Evolutionary conservation across 2,329 filamentous ascomycete species (phyloP).

Genomic region (Chaetomiaceae sp.): DNA sequence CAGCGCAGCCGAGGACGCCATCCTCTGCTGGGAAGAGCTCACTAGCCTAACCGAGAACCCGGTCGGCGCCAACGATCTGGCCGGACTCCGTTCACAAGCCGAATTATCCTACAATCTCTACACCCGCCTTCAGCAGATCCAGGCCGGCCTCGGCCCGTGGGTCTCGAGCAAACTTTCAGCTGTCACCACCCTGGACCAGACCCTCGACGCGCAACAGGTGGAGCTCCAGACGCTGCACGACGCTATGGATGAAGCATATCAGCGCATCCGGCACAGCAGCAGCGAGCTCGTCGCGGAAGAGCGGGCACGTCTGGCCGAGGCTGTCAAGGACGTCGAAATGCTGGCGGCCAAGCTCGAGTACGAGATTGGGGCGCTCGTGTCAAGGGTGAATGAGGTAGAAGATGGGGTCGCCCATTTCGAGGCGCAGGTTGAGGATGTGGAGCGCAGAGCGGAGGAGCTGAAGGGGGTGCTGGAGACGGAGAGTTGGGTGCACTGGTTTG

Average conservation of each 20-base stretch:
- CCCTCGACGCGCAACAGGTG: conserved; percentile 59
- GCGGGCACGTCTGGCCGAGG: conserved; percentile 63
- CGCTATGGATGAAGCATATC: conserved; percentile 65
- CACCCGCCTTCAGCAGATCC: conserved; percentile 48
- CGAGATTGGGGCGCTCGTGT: conserved; percentile 74
- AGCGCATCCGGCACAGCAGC: conserved; percentile 61
- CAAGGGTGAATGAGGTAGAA: conserved; percentile 82
- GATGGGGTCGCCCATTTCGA: conserved; percentile 77
- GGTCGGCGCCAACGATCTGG: conserved; percentile 25
- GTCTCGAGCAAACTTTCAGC: conserved; percentile 52
- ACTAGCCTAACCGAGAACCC: conserved; percentile 31
- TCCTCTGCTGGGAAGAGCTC: conserved; percentile 62
- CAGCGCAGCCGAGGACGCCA: conserved; percentile 68
- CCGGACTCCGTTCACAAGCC: conserved; percentile 28
- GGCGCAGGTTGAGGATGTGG: conserved; percentile 68
- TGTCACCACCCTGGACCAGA: conserved; percentile 57
- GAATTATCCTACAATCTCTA: conserved; percentile 56
- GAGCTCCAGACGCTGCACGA: conserved; percentile 65
- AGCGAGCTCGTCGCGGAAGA: conserved; percentile 68
- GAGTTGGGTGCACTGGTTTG: conserved; percentile 61
- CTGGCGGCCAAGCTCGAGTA: conserved; percentile 86
- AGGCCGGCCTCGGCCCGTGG: conserved; percentile 55
- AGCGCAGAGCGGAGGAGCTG: conserved; percentile 58
- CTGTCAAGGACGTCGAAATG: conserved; percentile 72
- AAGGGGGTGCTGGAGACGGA: conserved; percentile 60